Base-by-base conservation (phyloP, 352 stramenopile species). In the Globisporangium iwayamae region DNA sequence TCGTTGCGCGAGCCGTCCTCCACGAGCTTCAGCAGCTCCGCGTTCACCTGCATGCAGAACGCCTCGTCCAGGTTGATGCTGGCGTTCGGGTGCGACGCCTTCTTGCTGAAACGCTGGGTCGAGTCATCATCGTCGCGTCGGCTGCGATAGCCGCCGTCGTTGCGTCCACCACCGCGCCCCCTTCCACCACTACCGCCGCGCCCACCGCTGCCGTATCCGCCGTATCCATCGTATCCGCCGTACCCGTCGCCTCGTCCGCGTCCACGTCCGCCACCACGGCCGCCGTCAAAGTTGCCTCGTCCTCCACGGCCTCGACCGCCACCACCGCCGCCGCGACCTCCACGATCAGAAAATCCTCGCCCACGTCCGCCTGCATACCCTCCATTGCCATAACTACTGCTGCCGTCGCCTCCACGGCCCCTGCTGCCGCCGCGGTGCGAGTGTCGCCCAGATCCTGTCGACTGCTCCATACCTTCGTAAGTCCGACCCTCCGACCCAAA, bases 1-100 rank as follows among this genome's bases (percentile, higher is more conserved):
- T 91, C 84, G 55, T 71, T 70, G 10, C 73, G 74, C 10, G 65
- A 39, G 6, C 73, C 77, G 57, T 93, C 81, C 13, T 92, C 81
- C 10, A 90, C 73, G 4, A 94, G 78, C 32, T 72, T 72, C 68
- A 90, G 75, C 11, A 94, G 66, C 22, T 86, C 59, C 14, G 71
- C 56, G 53, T 89, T 74, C 47, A 91, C 75, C 51, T 81, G 59
- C 74, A 94, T 90, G 9, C 74, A 85, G 60, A 94, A 94, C 28
- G 56, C 76, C 65, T 91, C 85, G 48, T 84, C 75, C 18, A 94
- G 66, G 36, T 60, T 88, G 56, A 88, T 76, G 34, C 25, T 51
- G 22, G 39, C 51, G 34, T 62, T 67, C 41, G 32, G 18, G 50
- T 55, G 18, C n/a, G 69, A 6, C 41, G 62, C 2, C 11, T 62